Evolutionary conservation across 2,329 filamentous ascomycete genomes (phyloP), one percentile per base, ranked within the genome.

Genomic region (Exophiala spinifera): DNA sequence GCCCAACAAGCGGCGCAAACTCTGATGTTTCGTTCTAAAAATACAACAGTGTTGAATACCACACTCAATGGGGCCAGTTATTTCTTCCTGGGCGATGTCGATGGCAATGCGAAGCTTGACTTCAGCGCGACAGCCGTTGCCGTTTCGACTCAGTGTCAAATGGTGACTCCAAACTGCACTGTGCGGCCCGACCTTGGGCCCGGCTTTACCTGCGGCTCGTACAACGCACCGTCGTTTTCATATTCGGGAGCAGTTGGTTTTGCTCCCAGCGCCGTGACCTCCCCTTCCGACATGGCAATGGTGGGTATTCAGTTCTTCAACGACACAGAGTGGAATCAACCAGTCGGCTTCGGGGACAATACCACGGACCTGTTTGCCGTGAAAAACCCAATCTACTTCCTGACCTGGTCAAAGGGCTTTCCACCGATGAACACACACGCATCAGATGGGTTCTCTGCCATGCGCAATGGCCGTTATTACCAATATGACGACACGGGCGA

Each of bases 1-100:
- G 58, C 58, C 11, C 58, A 61, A 45, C 37, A 59, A 46, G 52
- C 56, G 36, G 58, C 58, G 5, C 36, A 59, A 28, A 51, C 49
- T 4, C 44, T 61, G 19, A 57, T 61, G 23, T 31, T 31, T 21
- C 59, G 56, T 46, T 61, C 58, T 19, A 5, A 10, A 8, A 46
- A 37, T 25, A 59, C 59, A 25, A 34, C 44, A 19, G 54, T 61
- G 21, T 44, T 49, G 13, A 61, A 61, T n/a, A 52, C 53, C 21
- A 56, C 58, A 20, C 20, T 11, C 23, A 31, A 47, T 7, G 42
- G 42, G 2, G 14, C 20, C 4, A 25, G 25, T 21, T 23, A 20
- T 23, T 25, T 23, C 20, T 45, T 21, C 20, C 6, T 45, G 20
- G 42, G 15, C 42, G 42, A 45, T 45, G 28, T 31, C 28, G 28